phyloP scores from a whole-genome alignment of 2,329 filamentous ascomycete genomes.

The Phoma sp. region DNA sequence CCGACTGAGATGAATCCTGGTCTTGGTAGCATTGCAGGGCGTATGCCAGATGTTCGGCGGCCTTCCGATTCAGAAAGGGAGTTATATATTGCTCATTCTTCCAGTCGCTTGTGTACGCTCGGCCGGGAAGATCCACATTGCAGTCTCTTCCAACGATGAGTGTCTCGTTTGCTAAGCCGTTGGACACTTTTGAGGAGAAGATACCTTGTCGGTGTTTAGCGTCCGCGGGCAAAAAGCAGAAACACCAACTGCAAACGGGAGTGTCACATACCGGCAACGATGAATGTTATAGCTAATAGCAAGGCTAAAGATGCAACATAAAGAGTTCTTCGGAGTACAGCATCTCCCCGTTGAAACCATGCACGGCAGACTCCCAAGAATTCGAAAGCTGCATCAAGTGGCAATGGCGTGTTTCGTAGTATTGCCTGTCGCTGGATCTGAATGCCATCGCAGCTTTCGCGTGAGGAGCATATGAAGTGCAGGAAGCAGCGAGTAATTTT shows the following conservation, averaged over 20 bases:
- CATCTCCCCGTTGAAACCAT: not conserved
- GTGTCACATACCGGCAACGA: conserved; percentile 1
- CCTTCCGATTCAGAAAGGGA: conserved; percentile 7
- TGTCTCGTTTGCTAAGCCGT: conserved; percentile 38
- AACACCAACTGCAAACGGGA: conserved; percentile 24
- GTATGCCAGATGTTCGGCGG: conserved; percentile 14
- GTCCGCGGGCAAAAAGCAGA: not conserved
- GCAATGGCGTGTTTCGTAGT: conserved; percentile 37
- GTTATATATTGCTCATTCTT: not conserved
- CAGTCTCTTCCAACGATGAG: conserved; percentile 38
- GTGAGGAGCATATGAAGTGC: conserved; percentile 16
- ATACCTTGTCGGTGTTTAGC: conserved; percentile 22
- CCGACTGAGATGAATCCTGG: conserved; percentile 9
- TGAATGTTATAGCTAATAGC: not conserved
- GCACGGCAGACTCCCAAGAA: conserved; percentile 1
- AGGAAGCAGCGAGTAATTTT: conserved; percentile 19
- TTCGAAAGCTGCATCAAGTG: conserved; percentile 16
- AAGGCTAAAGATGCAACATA: not conserved
- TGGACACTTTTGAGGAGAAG: conserved; percentile 44
- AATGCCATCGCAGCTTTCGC: conserved; percentile 28
- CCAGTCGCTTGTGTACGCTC: not conserved
- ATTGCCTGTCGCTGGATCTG: conserved; percentile 45
- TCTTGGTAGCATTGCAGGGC: conserved; percentile 20
- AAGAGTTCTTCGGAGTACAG: not conserved
- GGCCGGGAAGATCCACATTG: not conserved